Evolutionary conservation across 2,329 filamentous ascomycete genomes (phyloP).

Genomic region (Calonectria ilicicola): DNA sequence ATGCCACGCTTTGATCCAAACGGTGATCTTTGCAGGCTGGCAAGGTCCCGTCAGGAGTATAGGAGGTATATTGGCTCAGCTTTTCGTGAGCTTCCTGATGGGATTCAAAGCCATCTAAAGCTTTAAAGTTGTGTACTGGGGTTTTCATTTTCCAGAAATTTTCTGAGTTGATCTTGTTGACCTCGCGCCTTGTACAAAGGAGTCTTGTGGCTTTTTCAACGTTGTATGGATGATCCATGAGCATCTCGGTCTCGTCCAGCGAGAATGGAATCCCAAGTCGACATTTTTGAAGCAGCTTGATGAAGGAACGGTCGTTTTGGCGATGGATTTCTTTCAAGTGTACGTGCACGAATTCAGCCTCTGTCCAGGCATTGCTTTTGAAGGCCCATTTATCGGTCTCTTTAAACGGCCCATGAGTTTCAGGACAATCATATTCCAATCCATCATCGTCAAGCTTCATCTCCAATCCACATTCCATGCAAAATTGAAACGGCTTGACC

Average conservation of each 20-base stretch:
- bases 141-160: conserved; percentile 27
- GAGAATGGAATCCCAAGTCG: conserved; percentile 58
- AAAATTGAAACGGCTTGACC: conserved; percentile 63
- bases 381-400: conserved; percentile 73
- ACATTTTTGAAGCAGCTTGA: conserved; percentile 66
- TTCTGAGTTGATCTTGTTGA: conserved; percentile 11
- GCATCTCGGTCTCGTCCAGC: conserved; percentile 50
- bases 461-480: conserved; percentile 30
- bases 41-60: conserved; percentile 24
- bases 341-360: conserved; percentile 65
- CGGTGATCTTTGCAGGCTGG: conserved; percentile 24
- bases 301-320: conserved; percentile 66
- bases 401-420: conserved; percentile 50
- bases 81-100: not conserved
- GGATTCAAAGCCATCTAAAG: conserved; percentile 28
- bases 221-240: conserved; percentile 59
- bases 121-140: conserved; percentile 4
- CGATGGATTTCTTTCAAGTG: conserved; percentile 68
- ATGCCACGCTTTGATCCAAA: conserved; percentile 18
- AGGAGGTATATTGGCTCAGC: not conserved
- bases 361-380: conserved; percentile 64
- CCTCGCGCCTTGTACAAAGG: conserved; percentile 24
- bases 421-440: conserved; percentile 43
- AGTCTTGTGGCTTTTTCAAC: conserved; percentile 42
- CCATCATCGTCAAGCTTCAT: not conserved